Percentiles rank a stretch among this genome's conserved stretches.
These are phyloP conservation scores for Torrubiella hemipterigena DNA, from an alignment of 2,329 filamentous ascomycete species.

Conservation along the genomic window DNA sequence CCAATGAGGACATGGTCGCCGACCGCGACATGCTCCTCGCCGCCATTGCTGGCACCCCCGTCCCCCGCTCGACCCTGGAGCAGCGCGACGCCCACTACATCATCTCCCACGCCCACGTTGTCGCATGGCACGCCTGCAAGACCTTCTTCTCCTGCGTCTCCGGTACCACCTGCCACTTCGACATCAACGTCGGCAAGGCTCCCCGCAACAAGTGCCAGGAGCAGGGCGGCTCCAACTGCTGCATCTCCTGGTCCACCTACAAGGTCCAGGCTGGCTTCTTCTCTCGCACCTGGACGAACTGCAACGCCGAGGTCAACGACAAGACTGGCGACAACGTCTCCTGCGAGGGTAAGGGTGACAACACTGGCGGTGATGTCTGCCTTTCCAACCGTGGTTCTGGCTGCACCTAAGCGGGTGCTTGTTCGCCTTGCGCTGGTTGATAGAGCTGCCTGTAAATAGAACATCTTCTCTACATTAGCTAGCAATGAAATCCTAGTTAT, in stretches of 20 bases:
- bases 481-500: no score
- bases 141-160: neutral
- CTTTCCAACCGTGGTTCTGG: neutral
- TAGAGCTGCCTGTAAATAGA: no score
- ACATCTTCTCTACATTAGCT: no score
- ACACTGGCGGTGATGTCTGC: conserved; percentile 1
- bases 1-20: neutral
- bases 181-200: conserved; percentile 1
- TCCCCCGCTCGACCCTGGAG: neutral
- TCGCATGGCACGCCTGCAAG: conserved; percentile 1
- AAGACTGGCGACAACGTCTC: neutral
- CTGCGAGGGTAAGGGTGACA: conserved; percentile 1
- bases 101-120: conserved; percentile 1
- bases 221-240: neutral
- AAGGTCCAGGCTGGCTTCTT: conserved; percentile 2
- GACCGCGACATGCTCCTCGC: neutral
- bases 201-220: neutral
- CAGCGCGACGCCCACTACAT: neutral
- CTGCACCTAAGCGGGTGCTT: conserved; percentile 1
- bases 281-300: neutral
- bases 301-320: neutral
- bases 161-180: neutral
- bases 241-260: conserved; percentile 1
- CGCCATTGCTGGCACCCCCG: neutral
- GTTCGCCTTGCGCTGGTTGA: no score